A percentile compares a stretch with the other conserved stretches of the same genome.
Evolutionary conservation across 805 yeast species (phyloP).

Genomic region (Ogataea philodendri): DNA sequence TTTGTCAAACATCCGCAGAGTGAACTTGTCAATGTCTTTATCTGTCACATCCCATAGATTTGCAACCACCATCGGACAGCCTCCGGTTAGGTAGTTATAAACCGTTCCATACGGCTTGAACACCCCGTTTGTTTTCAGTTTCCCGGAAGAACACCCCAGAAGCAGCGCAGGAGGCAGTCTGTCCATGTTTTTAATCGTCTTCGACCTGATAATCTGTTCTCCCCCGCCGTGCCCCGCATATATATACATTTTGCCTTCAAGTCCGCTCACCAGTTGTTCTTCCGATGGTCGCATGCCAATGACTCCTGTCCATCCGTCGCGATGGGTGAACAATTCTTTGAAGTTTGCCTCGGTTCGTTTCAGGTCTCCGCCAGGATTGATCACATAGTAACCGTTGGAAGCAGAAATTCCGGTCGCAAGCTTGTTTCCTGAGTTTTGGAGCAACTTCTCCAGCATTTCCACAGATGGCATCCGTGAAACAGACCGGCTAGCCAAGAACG

Average conservation of each 20-base stretch:
- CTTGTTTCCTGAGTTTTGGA: slow-evolving; percentile 23
- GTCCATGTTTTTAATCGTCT: slow-evolving; percentile 45
- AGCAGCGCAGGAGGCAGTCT: slow-evolving; percentile 60
- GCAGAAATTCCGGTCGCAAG: slow-evolving; percentile 22
- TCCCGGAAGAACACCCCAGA: slow-evolving; percentile 90
- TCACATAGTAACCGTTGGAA: slow-evolving; percentile 52
- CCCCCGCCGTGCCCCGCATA: slow-evolving; percentile 98
- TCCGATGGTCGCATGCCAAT: slow-evolving; percentile 60
- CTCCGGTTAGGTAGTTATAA: slow-evolving; percentile 71
- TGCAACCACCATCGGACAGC: slow-evolving; percentile 79
- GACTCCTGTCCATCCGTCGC: slow-evolving; percentile 51
- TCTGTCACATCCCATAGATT: slow-evolving; percentile 98
- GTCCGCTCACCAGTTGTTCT: slow-evolving; percentile 41
- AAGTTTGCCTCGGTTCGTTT: slow-evolving; percentile 61
- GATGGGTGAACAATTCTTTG: slow-evolving; percentile 39
- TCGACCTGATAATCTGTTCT: slow-evolving; percentile 68
- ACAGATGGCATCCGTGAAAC: slow-evolving; percentile 77
- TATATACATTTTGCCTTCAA: slow-evolving; percentile 54
- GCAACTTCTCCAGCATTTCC: slow-evolving; percentile 39
- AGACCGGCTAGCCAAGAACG: slow-evolving; percentile 50
- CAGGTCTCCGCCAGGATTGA: slow-evolving; percentile 85
- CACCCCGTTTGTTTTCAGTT: slow-evolving; percentile 52
- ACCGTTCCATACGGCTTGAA: slow-evolving; percentile 77
- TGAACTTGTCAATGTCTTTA: slow-evolving; percentile 85
- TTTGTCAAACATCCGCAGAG: slow-evolving; percentile 53